Evolutionary conservation across 768 basidiomycete genomes (phyloP), one percentile per base, ranked within the genome.

Genomic region (Boletus sp.): DNA sequence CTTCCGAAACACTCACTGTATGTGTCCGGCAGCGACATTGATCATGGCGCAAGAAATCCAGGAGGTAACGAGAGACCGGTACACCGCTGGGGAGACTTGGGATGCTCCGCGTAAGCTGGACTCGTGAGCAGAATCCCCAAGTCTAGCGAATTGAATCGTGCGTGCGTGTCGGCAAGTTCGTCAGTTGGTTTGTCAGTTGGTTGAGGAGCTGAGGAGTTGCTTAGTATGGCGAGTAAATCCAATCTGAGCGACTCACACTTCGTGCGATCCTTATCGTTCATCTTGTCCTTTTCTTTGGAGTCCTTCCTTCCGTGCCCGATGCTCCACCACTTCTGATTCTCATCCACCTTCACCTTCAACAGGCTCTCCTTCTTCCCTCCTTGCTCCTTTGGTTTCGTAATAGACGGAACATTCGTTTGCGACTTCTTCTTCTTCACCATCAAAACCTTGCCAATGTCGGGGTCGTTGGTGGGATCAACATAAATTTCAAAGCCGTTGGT

Each of bases 391-490:
- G 54, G 47, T 51, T 63, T 51, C 30, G 62, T 48, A 19, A 49
- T 52, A 17, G 69, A 23, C 6, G 75, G 75, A 19, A 80, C 71
- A 54, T 87, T 89, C 56, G 85, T 87, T 1, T 88, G 72, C 1
- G 81, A 82, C 60, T 87, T 88, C 75, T 84, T 84, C 79, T 88
- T 89, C 79, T 85, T 87, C 35, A 90, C 83, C 66, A 90, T 76
- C 21, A 87, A 65, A 21, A 90, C 81, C 58, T 89, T 86, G 7
- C 80, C 85, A 34, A 84, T 73, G 21, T 87, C 87, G 0, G 83
- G 80, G 60, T 88, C 85, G 23, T 78, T 72, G 0, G 77, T 71
- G 1, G 84, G 82, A 57, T 90, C 88, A 9, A 90, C 85, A 54
- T 75, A 79, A 43, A 90, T 88, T 59, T 90, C 88, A 62, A 88